A percentile compares a stretch with the other conserved stretches of the same genome.
Conservation (phyloP, 371 early-diverging fungal genomes). For the Syncephalastrum racemosum region DNA sequence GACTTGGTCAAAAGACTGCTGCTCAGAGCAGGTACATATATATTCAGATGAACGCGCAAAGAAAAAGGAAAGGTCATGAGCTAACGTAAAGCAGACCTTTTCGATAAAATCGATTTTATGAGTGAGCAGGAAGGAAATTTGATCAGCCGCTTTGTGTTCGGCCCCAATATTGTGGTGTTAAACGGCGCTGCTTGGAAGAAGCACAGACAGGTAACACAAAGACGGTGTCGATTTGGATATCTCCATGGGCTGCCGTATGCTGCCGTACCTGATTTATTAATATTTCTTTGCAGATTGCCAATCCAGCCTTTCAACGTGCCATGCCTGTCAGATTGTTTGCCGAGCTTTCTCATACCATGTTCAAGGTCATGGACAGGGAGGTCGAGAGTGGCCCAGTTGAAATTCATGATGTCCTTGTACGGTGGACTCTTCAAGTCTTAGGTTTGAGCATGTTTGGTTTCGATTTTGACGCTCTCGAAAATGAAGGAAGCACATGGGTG, state of each 20-base stretch:
- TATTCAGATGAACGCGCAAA: background rate
- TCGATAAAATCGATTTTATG: slow-evolving; percentile 19
- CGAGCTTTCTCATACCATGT: slow-evolving; percentile 15
- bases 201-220: slow-evolving; percentile 22
- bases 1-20: slow-evolving; percentile 7
- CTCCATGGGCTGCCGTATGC: background rate
- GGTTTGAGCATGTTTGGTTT: slow-evolving; percentile 15
- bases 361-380: slow-evolving; percentile 18
- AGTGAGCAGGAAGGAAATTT: slow-evolving; percentile 12
- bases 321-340: slow-evolving; percentile 38
- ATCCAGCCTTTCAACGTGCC: slow-evolving; percentile 42
- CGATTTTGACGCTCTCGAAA: slow-evolving; percentile 26
- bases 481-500: slow-evolving; percentile 30
- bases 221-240: background rate
- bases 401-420: slow-evolving; percentile 17
- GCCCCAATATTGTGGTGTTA: slow-evolving; percentile 19
- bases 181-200: slow-evolving; percentile 26
- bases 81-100: slow-evolving; percentile 2
- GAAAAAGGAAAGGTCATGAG: too few species aligned
- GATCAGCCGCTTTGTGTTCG: slow-evolving; percentile 16
- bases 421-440: slow-evolving; percentile 18
- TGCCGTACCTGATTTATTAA: background rate
- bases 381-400: slow-evolving; percentile 5
- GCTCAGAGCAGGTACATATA: slow-evolving; percentile 11
- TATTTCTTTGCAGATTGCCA: slow-evolving; percentile 19